Percentiles rank a stretch among this genome's conserved stretches.
Conservation (phyloP, 2,329 filamentous ascomycete species). For the Colletotrichum zoysiae region DNA sequence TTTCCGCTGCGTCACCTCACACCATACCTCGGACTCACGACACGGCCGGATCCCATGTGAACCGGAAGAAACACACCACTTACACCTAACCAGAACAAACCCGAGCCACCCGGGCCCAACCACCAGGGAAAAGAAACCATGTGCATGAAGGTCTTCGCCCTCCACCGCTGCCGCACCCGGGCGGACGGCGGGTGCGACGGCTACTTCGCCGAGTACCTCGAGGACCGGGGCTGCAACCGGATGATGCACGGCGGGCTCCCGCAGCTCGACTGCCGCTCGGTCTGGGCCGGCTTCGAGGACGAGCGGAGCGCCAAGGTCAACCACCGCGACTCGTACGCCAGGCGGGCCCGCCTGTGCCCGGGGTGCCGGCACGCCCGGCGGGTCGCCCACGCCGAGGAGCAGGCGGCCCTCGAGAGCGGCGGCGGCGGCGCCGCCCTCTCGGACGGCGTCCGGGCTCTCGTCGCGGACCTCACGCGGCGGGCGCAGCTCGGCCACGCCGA, state of each 20-base stretch:
- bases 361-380: neutral
- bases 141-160: slow-evolving; percentile 35
- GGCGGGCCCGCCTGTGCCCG: slow-evolving; percentile 10
- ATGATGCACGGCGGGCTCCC: slow-evolving; percentile 19
- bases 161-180: slow-evolving; percentile 21
- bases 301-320: slow-evolving; percentile 10
- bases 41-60: too few species aligned
- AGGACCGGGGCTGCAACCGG: slow-evolving; percentile 12
- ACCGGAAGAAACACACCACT: neutral
- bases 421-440: slow-evolving; percentile 17
- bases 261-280: slow-evolving; percentile 3
- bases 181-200: slow-evolving; percentile 29
- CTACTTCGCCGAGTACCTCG: slow-evolving; percentile 31
- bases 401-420: slow-evolving; percentile 15
- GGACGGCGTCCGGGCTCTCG: neutral
- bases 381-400: neutral
- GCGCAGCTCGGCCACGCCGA: slow-evolving; percentile 6
- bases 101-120: neutral
- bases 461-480: neutral
- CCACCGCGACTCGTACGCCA: slow-evolving; percentile 22
- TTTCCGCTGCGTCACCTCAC: neutral
- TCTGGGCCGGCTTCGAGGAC: slow-evolving; percentile 34
- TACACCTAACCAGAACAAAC: neutral
- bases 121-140: neutral
- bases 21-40: neutral